Conservation (phyloP, 345 rosid species). For the Anastatica hierochuntica region DNA sequence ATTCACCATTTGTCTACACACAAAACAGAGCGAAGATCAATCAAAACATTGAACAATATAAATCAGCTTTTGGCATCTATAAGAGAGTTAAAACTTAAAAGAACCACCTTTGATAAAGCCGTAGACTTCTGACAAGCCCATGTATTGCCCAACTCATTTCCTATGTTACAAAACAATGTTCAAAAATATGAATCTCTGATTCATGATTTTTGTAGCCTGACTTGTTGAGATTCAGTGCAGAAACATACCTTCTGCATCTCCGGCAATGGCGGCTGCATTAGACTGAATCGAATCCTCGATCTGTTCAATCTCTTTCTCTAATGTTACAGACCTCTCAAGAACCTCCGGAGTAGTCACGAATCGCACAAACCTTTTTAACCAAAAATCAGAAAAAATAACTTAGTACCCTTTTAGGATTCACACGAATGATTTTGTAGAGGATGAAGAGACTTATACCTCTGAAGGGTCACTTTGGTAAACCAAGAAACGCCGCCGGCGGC, state of each 20-base stretch:
- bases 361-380: constrained; percentile 62
- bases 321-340: constrained; percentile 86
- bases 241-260: constrained; percentile 46
- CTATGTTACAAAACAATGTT: constrained; percentile 4
- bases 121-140: constrained; percentile 40
- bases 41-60: neutral
- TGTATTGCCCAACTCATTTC: constrained; percentile 33
- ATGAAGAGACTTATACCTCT: constrained; percentile 36
- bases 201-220: neutral
- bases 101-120: constrained; percentile 41
- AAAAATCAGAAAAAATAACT: neutral
- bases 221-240: neutral
- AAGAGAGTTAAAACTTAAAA: neutral
- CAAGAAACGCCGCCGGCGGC: constrained; percentile 33
- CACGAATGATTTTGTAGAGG: neutral
- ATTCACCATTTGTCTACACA: constrained; percentile 36
- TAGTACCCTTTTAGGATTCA: neutral
- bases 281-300: constrained; percentile 64
- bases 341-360: constrained; percentile 92
- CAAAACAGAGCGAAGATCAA: neutral
- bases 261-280: constrained; percentile 44
- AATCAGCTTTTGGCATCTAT: neutral
- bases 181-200: neutral
- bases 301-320: constrained; percentile 77
- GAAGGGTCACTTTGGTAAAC: constrained; percentile 90